phyloP scores from a whole-genome alignment of 495 filamentous ascomycete genomes.

The Tuber indicum region DNA sequence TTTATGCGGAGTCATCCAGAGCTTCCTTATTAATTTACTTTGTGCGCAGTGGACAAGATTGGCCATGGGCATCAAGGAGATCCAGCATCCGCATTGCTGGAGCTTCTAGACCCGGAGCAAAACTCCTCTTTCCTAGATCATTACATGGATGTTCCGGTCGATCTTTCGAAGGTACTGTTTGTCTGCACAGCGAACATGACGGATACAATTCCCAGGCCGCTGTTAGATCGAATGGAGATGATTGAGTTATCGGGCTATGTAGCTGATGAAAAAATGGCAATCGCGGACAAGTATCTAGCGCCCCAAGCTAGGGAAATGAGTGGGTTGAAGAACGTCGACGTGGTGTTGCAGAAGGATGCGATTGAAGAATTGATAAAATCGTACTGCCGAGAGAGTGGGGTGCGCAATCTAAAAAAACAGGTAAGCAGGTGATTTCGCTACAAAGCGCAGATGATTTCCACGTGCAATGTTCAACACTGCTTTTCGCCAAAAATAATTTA shows the following conservation, averaged over 20 bases:
- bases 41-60: slow-evolving; percentile 72
- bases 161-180: slow-evolving; percentile 95
- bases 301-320: slow-evolving; percentile 86
- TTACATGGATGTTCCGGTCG: slow-evolving; percentile 97
- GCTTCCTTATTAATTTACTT: not conserved
- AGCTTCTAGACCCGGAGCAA: slow-evolving; percentile 94
- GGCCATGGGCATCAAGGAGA: slow-evolving; percentile 93
- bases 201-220: slow-evolving; percentile 90
- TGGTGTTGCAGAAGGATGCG: slow-evolving; percentile 70
- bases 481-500: slow-evolving; percentile 1
- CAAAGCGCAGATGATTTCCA: slow-evolving; percentile 15
- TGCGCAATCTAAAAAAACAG: slow-evolving; percentile 97
- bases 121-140: slow-evolving; percentile 97
- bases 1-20: not conserved
- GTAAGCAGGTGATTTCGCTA: slow-evolving; percentile 18
- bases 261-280: slow-evolving; percentile 97
- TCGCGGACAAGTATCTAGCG: slow-evolving; percentile 85
- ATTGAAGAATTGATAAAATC: slow-evolving; percentile 97
- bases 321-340: slow-evolving; percentile 84
- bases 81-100: slow-evolving; percentile 86
- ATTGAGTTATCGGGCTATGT: slow-evolving; percentile 97
- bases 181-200: slow-evolving; percentile 99
- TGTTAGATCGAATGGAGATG: slow-evolving; percentile 96
- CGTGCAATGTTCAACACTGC: slow-evolving; percentile 24
- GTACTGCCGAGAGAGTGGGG: slow-evolving; percentile 94